phyloP scores from a whole-genome alignment of 1,284 basidiomycete species.

The Pisolithus thermaeus region DNA sequence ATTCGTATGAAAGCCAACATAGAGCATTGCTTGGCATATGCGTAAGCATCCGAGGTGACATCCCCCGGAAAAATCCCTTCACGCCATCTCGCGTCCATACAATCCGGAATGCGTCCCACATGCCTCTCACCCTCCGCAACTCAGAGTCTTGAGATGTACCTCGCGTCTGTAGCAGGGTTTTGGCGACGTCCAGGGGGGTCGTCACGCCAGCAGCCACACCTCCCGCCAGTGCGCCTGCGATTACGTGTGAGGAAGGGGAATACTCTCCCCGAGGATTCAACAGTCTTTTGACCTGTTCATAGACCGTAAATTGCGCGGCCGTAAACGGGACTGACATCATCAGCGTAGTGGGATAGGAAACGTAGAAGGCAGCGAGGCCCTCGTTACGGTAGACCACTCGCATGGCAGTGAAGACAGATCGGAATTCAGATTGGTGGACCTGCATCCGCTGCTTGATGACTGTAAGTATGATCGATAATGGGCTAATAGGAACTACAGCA shows the following conservation, averaged over 20 bases:
- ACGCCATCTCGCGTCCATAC: slow-evolving; percentile 85
- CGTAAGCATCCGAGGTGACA: slow-evolving; percentile 89
- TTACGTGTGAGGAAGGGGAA: slow-evolving; percentile 87
- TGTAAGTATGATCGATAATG: slow-evolving; percentile 31
- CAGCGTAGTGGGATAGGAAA: slow-evolving; percentile 97
- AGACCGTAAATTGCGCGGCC: slow-evolving; percentile 95
- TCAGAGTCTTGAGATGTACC: slow-evolving; percentile 78
- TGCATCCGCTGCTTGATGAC: slow-evolving; percentile 99
- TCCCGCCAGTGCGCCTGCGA: slow-evolving; percentile 89
- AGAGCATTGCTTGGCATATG: slow-evolving; percentile 97
- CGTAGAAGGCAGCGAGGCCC: slow-evolving; percentile 91
- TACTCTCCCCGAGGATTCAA: slow-evolving; percentile 87
- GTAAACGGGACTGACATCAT: slow-evolving; percentile 98
- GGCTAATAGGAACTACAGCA: slow-evolving; percentile 3
- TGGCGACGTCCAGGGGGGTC: slow-evolving; percentile 97
- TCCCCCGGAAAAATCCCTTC: slow-evolving; percentile 82
- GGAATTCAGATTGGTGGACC: slow-evolving; percentile 86
- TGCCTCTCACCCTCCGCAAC: slow-evolving; percentile 81
- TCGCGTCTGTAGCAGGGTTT: slow-evolving; percentile 93
- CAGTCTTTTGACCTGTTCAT: slow-evolving; percentile 88
- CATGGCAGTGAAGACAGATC: slow-evolving; percentile 80
- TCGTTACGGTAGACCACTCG: slow-evolving; percentile 80
- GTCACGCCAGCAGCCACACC: slow-evolving; percentile 94
- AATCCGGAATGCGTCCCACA: slow-evolving; percentile 85
- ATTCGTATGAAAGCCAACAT: slow-evolving; percentile 96